phyloP scores from a whole-genome alignment of 2,329 filamentous ascomycete genomes.

The Xylariaceae sp. region DNA sequence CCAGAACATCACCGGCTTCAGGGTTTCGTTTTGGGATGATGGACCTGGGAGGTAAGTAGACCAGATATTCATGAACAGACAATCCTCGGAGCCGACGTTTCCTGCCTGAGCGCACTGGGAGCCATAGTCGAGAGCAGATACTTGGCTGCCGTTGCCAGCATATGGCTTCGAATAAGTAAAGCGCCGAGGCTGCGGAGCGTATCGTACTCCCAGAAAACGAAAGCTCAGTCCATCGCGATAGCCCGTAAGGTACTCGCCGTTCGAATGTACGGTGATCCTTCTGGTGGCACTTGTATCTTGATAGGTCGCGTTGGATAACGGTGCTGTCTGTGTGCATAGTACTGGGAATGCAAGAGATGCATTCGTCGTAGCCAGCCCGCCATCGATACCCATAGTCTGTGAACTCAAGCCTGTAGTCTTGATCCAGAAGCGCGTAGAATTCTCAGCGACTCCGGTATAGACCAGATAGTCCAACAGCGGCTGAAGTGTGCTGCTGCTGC shows the following conservation, averaged over 20 bases:
- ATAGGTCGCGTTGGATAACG: conserved; percentile 30
- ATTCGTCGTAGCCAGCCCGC: conserved; percentile 16
- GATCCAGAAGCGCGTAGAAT: conserved; percentile 33
- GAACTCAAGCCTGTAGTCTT: conserved; percentile 15
- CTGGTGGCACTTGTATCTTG: conserved; percentile 31
- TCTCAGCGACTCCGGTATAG: conserved; percentile 23
- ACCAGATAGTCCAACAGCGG: conserved; percentile 32
- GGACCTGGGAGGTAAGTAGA: conserved; percentile 35
- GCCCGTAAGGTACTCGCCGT: conserved; percentile 35
- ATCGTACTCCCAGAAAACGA: conserved; percentile 46
- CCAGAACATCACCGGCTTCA: conserved; percentile 31
- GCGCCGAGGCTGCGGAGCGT: conserved; percentile 38
- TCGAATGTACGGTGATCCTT: conserved; percentile 33
- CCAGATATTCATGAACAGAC: conserved; percentile 43
- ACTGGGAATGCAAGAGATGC: conserved; percentile 25
- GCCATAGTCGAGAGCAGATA: conserved; percentile 33
- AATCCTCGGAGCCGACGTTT: conserved; percentile 38
- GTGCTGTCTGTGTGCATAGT: conserved; percentile 40
- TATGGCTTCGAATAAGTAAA: conserved; percentile 41
- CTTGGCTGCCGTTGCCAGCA: conserved; percentile 26
- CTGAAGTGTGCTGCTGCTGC: conserved; percentile 16
- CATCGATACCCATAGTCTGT: conserved; percentile 25
- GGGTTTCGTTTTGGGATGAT: conserved; percentile 13
- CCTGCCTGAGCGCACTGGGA: conserved; percentile 34
- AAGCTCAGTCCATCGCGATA: conserved; percentile 31